phyloP scores from a whole-genome alignment of 1,284 basidiomycete genomes.

The Ceratobasidium sp. region DNA sequence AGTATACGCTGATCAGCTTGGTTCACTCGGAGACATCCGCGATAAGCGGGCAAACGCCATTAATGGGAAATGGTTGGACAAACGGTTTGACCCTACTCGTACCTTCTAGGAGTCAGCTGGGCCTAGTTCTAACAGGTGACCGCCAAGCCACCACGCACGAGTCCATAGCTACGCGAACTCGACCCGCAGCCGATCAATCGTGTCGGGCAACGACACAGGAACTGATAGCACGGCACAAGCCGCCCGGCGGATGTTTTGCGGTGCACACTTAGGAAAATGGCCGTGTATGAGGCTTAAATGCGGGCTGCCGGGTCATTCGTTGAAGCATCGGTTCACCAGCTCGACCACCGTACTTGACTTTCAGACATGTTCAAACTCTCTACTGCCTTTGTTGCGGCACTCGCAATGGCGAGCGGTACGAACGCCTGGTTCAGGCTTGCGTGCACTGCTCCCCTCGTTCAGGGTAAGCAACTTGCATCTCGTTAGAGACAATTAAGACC shows the following conservation, averaged over 20 bases:
- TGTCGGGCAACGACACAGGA: background rate
- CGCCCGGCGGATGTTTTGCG: background rate
- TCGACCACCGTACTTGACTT: background rate
- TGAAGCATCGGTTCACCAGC: background rate
- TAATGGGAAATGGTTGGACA: too few species aligned
- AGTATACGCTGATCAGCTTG: background rate
- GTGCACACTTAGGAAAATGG: background rate
- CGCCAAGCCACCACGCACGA: background rate
- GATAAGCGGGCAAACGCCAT: background rate
- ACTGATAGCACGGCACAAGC: background rate
- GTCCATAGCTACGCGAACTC: constrained; percentile 14
- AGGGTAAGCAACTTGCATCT: constrained; percentile 34
- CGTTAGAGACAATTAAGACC: background rate
- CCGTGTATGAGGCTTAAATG: background rate
- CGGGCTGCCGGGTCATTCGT: too few species aligned
- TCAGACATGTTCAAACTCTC: constrained; percentile 31
- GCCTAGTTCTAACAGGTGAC: background rate
- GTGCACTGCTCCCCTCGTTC: constrained; percentile 60
- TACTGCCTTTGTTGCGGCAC: constrained; percentile 48
- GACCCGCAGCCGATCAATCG: constrained; percentile 3
- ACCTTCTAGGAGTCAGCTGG: background rate
- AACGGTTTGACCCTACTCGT: background rate
- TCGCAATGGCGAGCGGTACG: constrained; percentile 50
- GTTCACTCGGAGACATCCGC: background rate
- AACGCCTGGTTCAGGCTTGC: constrained; percentile 62